phyloP scores from a whole-genome alignment of 2,329 filamentous ascomycete species.

The Meredithiella fracta region DNA sequence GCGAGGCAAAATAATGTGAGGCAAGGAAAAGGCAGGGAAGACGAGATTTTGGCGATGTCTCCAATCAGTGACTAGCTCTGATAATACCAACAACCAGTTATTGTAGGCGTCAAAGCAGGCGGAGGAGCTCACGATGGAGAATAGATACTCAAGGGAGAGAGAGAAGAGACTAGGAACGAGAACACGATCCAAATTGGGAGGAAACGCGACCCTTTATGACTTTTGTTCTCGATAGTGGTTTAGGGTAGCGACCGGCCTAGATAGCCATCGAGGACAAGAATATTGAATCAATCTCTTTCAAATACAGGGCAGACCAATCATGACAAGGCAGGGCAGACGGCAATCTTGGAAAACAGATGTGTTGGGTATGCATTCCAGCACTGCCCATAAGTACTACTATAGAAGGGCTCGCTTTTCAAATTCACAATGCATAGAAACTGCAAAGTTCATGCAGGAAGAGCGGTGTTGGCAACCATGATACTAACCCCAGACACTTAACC shows the following conservation, averaged over 20 bases:
- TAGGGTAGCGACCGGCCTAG: background rate
- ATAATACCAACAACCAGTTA: background rate
- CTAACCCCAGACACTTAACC: background rate
- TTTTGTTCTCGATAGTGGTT: background rate
- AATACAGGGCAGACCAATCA: background rate
- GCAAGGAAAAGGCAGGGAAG: background rate
- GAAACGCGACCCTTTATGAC: background rate
- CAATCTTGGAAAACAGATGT: background rate
- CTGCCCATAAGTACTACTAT: constrained; percentile 9
- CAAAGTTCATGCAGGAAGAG: background rate
- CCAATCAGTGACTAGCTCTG: background rate
- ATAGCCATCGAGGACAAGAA: background rate
- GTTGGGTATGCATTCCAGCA: constrained; percentile 13
- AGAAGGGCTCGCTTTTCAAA: background rate
- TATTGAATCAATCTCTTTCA: background rate
- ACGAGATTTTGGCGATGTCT: background rate
- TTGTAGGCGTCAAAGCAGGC: background rate
- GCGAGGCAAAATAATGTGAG: background rate
- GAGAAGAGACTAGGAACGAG: background rate
- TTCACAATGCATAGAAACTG: background rate
- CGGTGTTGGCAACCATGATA: background rate
- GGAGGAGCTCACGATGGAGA: background rate
- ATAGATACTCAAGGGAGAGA: background rate
- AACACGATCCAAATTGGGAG: background rate
- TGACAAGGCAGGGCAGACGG: background rate